Evolutionary conservation across 345 rosid species (phyloP), one percentile per base, ranked within the genome.

Genomic region (Pseudoturritis turrita): DNA sequence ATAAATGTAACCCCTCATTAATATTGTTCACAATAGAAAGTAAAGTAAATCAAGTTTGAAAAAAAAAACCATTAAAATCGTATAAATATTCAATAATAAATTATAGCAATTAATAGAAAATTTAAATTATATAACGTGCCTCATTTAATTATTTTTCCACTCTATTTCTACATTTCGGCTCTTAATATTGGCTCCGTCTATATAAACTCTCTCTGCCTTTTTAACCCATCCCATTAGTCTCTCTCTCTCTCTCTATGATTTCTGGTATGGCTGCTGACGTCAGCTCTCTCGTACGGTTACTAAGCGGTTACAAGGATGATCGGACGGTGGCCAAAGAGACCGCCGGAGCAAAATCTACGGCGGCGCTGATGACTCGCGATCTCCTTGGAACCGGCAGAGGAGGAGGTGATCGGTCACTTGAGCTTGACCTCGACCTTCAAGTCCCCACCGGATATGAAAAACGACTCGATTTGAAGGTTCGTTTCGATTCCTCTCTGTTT

Each of bases 371-470:
- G 78, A 91, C 97, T 9, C 83, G 83, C 33, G 99, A 95, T 73
- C 77, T 95, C 58, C 96, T 95, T 21, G 88, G 87, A 18, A 73
- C 19, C 44, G 40, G 57, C 13, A 76, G 79, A 23, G 56, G 62
- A 10, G 85, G 75, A 39, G 65, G 52, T 1, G 71, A 81, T 31
- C 89, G 84, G 45, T 83, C 83, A 13, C 86, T 82, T 11, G 98
- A 95, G 74, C 84, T 89, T 61, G 96, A 95, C 85, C 90, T 95
- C 17, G 98, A 95, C 39, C 79, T 88, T 51, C 89, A 88, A 71
- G 99, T 89, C 15, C 99, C 99, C 10, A 41, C 45, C 11, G 97
- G 99, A 39, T 95, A 84, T 84, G 99, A 95, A 64, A 95, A 95
- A 77, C 90, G 94, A 7, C 88, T 95, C 26, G 98, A 95, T 39